Evolutionary conservation across 495 filamentous ascomycete genomes (phyloP).

Genomic region (Durotheca rogersii): DNA sequence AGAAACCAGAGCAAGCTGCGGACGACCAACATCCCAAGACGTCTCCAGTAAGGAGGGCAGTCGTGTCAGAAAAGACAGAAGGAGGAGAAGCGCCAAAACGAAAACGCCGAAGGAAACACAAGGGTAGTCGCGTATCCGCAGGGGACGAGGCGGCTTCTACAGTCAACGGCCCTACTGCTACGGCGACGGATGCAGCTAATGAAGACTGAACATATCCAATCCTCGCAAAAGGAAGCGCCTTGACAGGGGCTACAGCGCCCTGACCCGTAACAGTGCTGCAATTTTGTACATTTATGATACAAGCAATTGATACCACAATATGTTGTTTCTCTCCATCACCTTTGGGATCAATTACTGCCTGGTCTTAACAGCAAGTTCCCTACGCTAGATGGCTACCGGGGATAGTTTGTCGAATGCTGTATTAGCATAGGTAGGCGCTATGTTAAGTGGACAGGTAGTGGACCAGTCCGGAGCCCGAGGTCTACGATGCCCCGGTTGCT

Average conservation of each 20-base stretch:
- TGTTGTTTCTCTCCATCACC: neutral
- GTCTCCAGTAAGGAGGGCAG: slow-evolving; percentile 13
- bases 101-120: slow-evolving; percentile 50
- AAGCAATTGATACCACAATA: slow-evolving; percentile 16
- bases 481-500: too few species aligned
- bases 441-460: too few species aligned
- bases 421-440: too few species aligned
- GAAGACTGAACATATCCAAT: slow-evolving; percentile 21
- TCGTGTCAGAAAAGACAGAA: neutral
- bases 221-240: too few species aligned
- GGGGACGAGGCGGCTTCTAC: slow-evolving; percentile 7
- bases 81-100: slow-evolving; percentile 36
- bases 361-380: too few species aligned
- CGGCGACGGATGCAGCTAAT: slow-evolving; percentile 16
- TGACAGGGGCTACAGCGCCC: too few species aligned
- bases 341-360: too few species aligned
- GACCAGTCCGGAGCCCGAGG: too few species aligned
- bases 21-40: slow-evolving; percentile 13
- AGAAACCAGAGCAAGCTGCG: slow-evolving; percentile 35
- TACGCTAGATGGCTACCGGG: too few species aligned
- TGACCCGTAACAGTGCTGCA: slow-evolving; percentile 1
- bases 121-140: slow-evolving; percentile 25
- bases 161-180: slow-evolving; percentile 7
- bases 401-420: too few species aligned
- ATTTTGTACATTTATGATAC: slow-evolving; percentile 1